Conservation (phyloP, 257 asterid genomes). For the Primulina huaijiensis region DNA sequence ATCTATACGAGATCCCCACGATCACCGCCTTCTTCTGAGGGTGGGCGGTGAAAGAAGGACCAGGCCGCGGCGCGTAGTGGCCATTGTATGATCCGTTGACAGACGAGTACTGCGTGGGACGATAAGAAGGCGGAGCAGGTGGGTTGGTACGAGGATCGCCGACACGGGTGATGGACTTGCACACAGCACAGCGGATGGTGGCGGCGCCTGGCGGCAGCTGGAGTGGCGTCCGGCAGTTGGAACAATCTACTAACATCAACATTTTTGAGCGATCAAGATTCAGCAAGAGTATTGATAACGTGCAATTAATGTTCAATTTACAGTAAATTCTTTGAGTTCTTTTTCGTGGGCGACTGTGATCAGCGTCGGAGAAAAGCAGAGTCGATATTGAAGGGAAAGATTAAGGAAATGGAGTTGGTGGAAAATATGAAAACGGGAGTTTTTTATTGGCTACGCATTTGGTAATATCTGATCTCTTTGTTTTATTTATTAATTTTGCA, state of each 20-base stretch:
- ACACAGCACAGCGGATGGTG: background rate
- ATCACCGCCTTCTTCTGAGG: background rate
- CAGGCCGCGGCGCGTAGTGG: background rate
- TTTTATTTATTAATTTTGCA: too few species aligned
- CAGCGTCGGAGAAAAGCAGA: background rate
- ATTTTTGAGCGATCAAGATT: background rate
- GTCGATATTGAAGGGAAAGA: background rate
- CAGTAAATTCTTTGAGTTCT: too few species aligned
- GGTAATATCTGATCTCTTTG: too few species aligned
- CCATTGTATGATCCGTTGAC: background rate
- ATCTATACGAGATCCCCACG: background rate
- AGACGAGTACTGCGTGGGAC: background rate
- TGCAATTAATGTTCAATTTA: too few species aligned
- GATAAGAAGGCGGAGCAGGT: background rate
- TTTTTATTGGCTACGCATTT: background rate
- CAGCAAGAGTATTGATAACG: background rate
- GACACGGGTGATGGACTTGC: background rate
- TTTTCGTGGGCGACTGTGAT: too few species aligned
- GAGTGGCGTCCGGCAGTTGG: background rate
- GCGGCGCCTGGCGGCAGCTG: background rate
- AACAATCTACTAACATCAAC: background rate
- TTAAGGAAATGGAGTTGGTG: background rate
- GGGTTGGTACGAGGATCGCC: background rate
- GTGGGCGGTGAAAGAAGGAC: background rate
- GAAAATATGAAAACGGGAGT: background rate